These are phyloP conservation scores for Calonectria hongkongensis DNA, from an alignment of 2,329 filamentous ascomycete species.

Conservation along the genomic window DNA sequence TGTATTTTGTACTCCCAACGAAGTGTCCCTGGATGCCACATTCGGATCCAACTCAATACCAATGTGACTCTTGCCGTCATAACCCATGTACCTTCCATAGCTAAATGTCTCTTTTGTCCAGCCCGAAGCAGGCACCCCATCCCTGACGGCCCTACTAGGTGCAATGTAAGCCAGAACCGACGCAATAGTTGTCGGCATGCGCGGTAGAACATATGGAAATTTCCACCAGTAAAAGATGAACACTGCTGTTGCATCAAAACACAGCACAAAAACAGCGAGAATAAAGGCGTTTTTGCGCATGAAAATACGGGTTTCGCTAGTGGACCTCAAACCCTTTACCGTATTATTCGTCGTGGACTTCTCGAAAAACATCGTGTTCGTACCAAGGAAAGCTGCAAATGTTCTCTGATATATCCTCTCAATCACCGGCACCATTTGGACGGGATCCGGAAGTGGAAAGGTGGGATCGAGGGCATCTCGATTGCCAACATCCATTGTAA, in stretches of 20 bases:
- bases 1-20: not conserved
- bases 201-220: not conserved
- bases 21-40: not conserved
- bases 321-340: too few relatives aligned
- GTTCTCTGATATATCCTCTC: not conserved
- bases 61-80: slow-evolving; percentile 1
- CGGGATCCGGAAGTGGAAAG: not conserved
- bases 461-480: not conserved
- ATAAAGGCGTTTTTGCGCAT: not conserved
- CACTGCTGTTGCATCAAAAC: not conserved
- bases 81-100: not conserved
- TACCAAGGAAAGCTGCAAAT: not conserved
- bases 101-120: not conserved
- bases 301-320: not conserved
- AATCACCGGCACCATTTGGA: not conserved
- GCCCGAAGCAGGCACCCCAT: not conserved
- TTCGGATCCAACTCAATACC: not conserved
- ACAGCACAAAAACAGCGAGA: not conserved
- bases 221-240: not conserved
- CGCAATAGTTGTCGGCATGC: not conserved
- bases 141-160: not conserved
- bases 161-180: not conserved
- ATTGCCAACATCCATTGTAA: not conserved
- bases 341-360: not conserved
- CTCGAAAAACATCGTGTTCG: not conserved